phyloP scores from a whole-genome alignment of 148 eudicot genomes.

The Bassia scoparia region DNA sequence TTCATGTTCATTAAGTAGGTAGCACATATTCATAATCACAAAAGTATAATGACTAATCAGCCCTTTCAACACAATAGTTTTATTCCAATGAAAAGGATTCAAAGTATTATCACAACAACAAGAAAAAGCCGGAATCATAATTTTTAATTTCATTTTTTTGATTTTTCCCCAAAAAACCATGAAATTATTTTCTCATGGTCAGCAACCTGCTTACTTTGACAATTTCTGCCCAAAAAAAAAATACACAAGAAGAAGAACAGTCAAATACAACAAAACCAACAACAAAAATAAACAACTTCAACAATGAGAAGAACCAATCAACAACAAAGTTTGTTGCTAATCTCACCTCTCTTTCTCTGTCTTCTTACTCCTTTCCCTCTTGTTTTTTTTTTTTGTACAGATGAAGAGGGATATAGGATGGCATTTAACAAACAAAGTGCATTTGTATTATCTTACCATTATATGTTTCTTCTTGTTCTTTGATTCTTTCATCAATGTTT shows the following conservation, averaged over 20 bases:
- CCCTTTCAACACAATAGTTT: not conserved
- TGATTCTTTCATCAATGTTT: constrained; percentile 27
- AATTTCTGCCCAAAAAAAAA: constrained; percentile 16
- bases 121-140: not conserved
- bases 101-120: not conserved
- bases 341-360: constrained; percentile 3
- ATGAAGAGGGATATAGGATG: constrained; percentile 17
- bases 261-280: constrained; percentile 28
- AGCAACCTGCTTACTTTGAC: constrained; percentile 40
- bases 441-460: constrained; percentile 8
- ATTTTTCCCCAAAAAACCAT: not conserved
- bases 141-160: not conserved
- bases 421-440: constrained; percentile 6
- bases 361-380: constrained; percentile 2
- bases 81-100: not conserved
- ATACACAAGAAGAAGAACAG: constrained; percentile 4
- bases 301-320: constrained; percentile 22
- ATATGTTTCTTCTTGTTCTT: constrained; percentile 27
- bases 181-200: constrained; percentile 15
- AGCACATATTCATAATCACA: not conserved
- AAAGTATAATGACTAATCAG: not conserved
- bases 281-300: not conserved
- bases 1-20: constrained; percentile 22
- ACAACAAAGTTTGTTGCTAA: constrained; percentile 14
- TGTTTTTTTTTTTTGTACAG: constrained; percentile 16